Evolutionary conservation across 208 protist genomes (phyloP).

Genomic region (Blastocrithidia nonstop): DNA sequence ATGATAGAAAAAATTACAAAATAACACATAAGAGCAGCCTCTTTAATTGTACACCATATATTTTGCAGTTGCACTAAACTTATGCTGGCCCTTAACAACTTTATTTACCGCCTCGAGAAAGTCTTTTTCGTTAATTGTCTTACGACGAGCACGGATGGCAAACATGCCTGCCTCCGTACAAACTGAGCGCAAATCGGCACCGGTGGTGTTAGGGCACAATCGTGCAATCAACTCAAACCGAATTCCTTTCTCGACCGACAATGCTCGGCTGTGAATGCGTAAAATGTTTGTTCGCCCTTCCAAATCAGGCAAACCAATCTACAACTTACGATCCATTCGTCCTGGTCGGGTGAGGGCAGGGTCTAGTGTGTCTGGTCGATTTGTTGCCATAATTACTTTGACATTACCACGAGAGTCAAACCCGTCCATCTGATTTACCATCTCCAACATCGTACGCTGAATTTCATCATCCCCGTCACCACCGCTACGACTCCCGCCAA

Average conservation of each 20-base stretch:
- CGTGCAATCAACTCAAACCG: constrained; percentile 98
- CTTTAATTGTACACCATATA: constrained; percentile 99
- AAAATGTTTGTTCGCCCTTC: constrained; percentile 97
- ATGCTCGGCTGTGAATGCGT: constrained; percentile 96
- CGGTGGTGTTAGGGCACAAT: constrained; percentile 97
- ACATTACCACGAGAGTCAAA: constrained; percentile 99
- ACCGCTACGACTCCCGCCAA: constrained; percentile 89
- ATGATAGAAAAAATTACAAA: not conserved
- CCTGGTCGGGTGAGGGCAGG: constrained; percentile 98
- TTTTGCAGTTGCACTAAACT: constrained; percentile 99
- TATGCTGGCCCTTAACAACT: constrained; percentile 99
- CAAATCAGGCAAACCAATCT: constrained; percentile 98
- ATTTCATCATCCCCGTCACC: constrained; percentile 98
- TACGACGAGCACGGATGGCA: constrained; percentile 96
- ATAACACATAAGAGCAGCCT: constrained; percentile 3
- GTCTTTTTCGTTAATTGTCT: constrained; percentile 99
- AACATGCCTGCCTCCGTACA: constrained; percentile 99
- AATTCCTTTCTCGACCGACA: constrained; percentile 96
- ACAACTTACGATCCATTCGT: constrained; percentile 98
- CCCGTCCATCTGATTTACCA: constrained; percentile 99
- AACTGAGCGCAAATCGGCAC: constrained; percentile 94
- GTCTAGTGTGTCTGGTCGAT: constrained; percentile 99
- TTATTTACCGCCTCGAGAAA: constrained; percentile 99
- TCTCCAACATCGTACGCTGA: constrained; percentile 99
- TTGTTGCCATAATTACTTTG: constrained; percentile 99